A percentile compares a stretch with the other conserved stretches of the same genome.
Evolutionary conservation across 805 yeast species (phyloP).

Genomic region (Candida corydali): DNA sequence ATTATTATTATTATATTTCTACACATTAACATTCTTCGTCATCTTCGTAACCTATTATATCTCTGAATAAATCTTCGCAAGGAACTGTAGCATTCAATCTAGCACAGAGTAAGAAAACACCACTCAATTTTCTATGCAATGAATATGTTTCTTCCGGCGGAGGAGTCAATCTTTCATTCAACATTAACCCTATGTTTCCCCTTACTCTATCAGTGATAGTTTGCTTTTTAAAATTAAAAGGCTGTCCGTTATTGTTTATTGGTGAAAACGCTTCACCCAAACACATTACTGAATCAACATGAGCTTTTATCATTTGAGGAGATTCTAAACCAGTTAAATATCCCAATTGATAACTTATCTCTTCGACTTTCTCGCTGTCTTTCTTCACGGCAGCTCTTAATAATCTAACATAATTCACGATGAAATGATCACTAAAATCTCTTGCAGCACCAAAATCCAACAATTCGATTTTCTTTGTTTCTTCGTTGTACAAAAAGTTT

Average conservation of each 20-base stretch:
- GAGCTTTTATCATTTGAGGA: conserved; percentile 83
- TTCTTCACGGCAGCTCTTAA: conserved; percentile 69
- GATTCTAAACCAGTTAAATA: conserved; percentile 91
- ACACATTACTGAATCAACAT: conserved; percentile 83
- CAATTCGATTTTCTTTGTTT: conserved; percentile 72
- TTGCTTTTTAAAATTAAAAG: conserved; percentile 75
- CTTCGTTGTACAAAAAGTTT: conserved; percentile 77
- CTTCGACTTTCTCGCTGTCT: conserved; percentile 61
- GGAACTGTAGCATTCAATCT: conserved; percentile 79
- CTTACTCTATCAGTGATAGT: conserved; percentile 93
- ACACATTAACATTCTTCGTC: no score
- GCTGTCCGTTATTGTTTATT: conserved; percentile 39
- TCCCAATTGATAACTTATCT: conserved; percentile 70
- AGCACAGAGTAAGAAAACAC: conserved; percentile 88
- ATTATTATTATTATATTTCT: no score
- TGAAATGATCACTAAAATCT: conserved; percentile 65
- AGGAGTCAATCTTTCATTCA: conserved; percentile 86
- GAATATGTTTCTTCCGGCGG: conserved; percentile 99
- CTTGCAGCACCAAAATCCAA: conserved; percentile 96
- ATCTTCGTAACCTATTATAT: conserved; percentile 57
- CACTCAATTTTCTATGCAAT: conserved; percentile 92
- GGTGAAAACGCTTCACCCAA: conserved; percentile 89
- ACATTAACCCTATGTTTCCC: conserved; percentile 82
- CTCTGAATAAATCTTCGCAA: conserved; percentile 69
- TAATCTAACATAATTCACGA: conserved; percentile 61